A percentile compares a stretch with the other conserved stretches of the same genome.
Evolutionary conservation across 768 basidiomycete species (phyloP).

Genomic region (Hortiboletus flavorubellus): DNA sequence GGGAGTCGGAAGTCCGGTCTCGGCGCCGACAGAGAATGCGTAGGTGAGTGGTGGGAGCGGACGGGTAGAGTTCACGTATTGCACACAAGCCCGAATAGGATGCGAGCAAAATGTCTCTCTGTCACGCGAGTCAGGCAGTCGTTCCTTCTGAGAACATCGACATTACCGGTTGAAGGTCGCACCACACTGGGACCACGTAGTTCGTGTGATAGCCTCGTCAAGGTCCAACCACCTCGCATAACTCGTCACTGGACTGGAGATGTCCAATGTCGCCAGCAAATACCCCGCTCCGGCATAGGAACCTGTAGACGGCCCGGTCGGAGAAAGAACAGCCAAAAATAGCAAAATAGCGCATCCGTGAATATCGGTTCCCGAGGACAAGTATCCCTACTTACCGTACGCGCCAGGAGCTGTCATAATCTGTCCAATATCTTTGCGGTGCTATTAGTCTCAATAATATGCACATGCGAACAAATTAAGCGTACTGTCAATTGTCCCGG

Average conservation of each 20-base stretch:
- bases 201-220: slow-evolving; percentile 55
- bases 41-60: slow-evolving; percentile 42
- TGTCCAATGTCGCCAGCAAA: slow-evolving; percentile 48
- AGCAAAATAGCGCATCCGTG: background rate
- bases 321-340: background rate
- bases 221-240: slow-evolving; percentile 71
- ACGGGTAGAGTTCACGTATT: slow-evolving; percentile 44
- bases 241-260: slow-evolving; percentile 33
- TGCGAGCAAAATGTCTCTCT: slow-evolving; percentile 67
- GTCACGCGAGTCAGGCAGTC: slow-evolving; percentile 1
- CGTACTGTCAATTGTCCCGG: slow-evolving; percentile 57
- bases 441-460: background rate
- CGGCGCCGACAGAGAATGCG: slow-evolving; percentile 44
- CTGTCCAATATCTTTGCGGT: slow-evolving; percentile 46
- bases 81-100: slow-evolving; percentile 57
- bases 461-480: background rate
- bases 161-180: slow-evolving; percentile 47
- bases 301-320: slow-evolving; percentile 39
- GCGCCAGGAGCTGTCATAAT: slow-evolving; percentile 54
- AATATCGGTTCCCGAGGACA: background rate
- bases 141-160: background rate
- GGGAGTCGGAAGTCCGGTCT: slow-evolving; percentile 49
- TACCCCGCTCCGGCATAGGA: slow-evolving; percentile 68
- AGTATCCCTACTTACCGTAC: slow-evolving; percentile 45
- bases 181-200: slow-evolving; percentile 56